Evolutionary conservation across 2,329 filamentous ascomycete species (phyloP), one percentile per base, ranked within the genome.

Genomic region (Ceratocystis cubensis): DNA sequence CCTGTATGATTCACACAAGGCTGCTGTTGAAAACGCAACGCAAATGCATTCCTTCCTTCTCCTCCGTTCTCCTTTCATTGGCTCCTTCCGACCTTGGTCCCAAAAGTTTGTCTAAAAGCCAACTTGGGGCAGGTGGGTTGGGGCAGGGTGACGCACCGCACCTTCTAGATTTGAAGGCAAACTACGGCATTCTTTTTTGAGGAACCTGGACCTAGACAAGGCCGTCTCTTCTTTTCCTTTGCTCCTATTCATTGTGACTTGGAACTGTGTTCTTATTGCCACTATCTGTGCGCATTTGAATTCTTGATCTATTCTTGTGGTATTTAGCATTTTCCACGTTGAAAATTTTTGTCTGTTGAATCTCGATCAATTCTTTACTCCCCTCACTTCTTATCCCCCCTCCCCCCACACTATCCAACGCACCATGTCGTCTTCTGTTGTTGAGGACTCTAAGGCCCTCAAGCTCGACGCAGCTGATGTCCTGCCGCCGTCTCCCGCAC

Each of bases 401-500:
- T 33, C 44, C 17, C 59, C 13, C 56, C 48, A 48, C 56, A n/a
- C 25, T 7, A 28, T 20, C 37, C 25, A 28, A 13, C 45, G n/a
- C 44, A 45, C 13, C 48, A 65, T 65, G 67, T 71, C 68, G 68
- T 68, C 70, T 70, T 62, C 65, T 71, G 70, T 65, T 22, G 69
- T 72, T 67, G 75, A 76, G 70, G 71, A 73, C 48, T 71, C 71
- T 71, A 77, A 78, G 71, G 75, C 77, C 37, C 70, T 79, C 66
- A 81, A 80, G 77, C 81, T 84, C 71, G 80, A 92, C 70, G 91
- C 37, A 41, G 37, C 96, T 74, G 80, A 91, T 68, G 88, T 95
- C 77, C 80, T 96, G 64, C 92, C 92, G 64, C 92, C 92, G 0
- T 96, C 94, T 6, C 94, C 94, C 1, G 91, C 94, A 28, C 91